A percentile compares a stretch with the other conserved stretches of the same genome.
These are phyloP conservation scores for Mycena galericulata DNA, from an alignment of 768 basidiomycete genomes.

Conservation along the genomic window DNA sequence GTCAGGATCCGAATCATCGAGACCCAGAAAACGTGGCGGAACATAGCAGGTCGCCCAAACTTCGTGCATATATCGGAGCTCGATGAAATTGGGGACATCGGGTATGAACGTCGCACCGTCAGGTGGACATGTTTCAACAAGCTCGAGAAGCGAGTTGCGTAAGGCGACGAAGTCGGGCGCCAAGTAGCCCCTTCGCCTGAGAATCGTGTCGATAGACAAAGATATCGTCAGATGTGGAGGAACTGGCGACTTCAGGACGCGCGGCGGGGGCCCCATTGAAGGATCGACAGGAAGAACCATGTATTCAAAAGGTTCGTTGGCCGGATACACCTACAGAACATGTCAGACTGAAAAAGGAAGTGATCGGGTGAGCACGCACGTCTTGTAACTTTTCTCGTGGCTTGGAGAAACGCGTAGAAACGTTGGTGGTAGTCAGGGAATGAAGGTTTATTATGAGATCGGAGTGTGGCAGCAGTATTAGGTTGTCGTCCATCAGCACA, in stretches of 20 bases:
- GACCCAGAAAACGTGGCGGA: conserved; percentile 12
- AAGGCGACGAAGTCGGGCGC: background rate
- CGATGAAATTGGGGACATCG: background rate
- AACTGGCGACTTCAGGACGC: background rate
- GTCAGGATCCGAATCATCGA: background rate
- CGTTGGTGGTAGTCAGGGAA: background rate
- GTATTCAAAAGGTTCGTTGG: conserved; percentile 12
- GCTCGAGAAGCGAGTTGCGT: background rate
- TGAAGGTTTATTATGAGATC: background rate
- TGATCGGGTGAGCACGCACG: too few species aligned
- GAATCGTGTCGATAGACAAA: background rate
- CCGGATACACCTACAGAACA: background rate
- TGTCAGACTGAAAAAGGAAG: too few species aligned
- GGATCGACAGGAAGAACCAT: conserved; percentile 10
- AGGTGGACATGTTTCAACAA: background rate
- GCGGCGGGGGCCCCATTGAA: background rate
- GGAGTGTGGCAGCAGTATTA: background rate
- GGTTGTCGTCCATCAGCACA: background rate
- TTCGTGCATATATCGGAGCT: background rate
- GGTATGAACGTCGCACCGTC: background rate
- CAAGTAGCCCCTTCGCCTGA: background rate
- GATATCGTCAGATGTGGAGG: conserved; percentile 14
- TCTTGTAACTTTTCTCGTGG: too few species aligned
- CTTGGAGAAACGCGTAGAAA: too few species aligned
- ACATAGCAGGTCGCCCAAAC: background rate